Conservation (phyloP, 202 grass and related monocot species). For the Dendrocalamus latiflorus region DNA sequence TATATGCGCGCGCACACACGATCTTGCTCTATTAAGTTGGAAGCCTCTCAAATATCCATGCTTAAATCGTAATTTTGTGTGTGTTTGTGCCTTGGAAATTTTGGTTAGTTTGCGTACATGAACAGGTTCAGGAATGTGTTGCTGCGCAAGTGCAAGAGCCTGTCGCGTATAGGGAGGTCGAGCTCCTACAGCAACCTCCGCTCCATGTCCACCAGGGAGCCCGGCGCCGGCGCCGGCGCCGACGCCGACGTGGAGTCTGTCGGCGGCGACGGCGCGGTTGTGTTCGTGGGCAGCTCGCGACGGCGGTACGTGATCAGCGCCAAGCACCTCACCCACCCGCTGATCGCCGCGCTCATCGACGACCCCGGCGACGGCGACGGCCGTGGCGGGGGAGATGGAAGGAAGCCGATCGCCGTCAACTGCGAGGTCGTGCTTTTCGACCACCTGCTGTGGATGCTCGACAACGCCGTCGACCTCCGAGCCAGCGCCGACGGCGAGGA, state of each 20-base stretch:
- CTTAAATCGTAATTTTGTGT: not conserved
- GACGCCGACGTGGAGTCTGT: too few species aligned
- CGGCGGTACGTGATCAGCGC: constrained; percentile 68
- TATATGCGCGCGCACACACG: not conserved
- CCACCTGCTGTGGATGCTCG: constrained; percentile 92
- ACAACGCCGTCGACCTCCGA: constrained; percentile 52
- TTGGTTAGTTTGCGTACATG: not conserved
- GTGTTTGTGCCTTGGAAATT: not conserved
- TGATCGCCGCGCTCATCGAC: constrained; percentile 65
- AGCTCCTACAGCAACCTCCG: constrained; percentile 63
- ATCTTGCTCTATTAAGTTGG: not conserved
- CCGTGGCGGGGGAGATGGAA: not conserved
- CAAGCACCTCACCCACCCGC: constrained; percentile 69
- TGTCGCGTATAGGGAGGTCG: constrained; percentile 39
- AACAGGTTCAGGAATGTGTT: constrained; percentile 43
- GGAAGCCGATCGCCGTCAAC: constrained; percentile 36
- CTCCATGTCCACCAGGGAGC: constrained; percentile 60
- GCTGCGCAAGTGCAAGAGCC: constrained; percentile 75
- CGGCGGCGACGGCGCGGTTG: not conserved
- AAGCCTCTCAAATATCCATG: not conserved
- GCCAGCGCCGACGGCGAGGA: constrained; percentile 9
- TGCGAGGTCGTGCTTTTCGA: constrained; percentile 94
- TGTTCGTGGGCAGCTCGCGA: constrained; percentile 75
- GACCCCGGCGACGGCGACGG: not conserved
- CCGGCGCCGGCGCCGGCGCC: not conserved